Evolutionary conservation across 2,329 filamentous ascomycete species (phyloP).

Genomic region (Phialophora verrucosa): DNA sequence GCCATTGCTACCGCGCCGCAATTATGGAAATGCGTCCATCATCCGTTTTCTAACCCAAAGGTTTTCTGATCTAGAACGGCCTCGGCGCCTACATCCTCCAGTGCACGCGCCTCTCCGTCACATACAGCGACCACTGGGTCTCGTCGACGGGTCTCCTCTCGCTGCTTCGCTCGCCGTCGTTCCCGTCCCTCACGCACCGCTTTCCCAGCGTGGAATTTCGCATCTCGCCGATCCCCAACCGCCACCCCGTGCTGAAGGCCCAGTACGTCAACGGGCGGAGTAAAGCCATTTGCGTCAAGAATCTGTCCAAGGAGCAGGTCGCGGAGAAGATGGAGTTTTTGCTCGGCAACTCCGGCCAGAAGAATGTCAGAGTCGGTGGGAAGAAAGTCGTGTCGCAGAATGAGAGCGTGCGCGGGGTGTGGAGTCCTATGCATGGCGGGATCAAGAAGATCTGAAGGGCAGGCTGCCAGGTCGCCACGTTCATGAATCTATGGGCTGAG

Average conservation of each 20-base stretch:
- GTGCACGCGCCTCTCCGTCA: slow-evolving; percentile 93
- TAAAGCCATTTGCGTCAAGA: slow-evolving; percentile 87
- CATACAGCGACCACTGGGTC: slow-evolving; percentile 96
- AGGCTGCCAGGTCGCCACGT: neutral
- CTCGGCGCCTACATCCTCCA: slow-evolving; percentile 95
- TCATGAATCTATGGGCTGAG: neutral
- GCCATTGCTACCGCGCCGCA: slow-evolving; percentile 38
- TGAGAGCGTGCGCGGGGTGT: slow-evolving; percentile 69
- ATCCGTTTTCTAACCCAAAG: slow-evolving; percentile 1
- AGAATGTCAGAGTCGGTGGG: slow-evolving; percentile 57
- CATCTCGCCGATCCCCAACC: slow-evolving; percentile 85
- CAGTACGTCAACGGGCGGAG: slow-evolving; percentile 90
- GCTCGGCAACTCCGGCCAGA: slow-evolving; percentile 55
- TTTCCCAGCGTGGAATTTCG: slow-evolving; percentile 91
- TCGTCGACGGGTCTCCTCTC: slow-evolving; percentile 96
- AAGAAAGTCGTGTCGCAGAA: slow-evolving; percentile 67
- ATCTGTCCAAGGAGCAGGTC: slow-evolving; percentile 80
- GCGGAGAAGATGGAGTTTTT: slow-evolving; percentile 71
- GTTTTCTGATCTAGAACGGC: slow-evolving; percentile 73
- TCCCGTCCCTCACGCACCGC: slow-evolving; percentile 75
- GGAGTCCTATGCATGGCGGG: slow-evolving; percentile 67
- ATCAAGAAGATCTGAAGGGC: slow-evolving; percentile 55
- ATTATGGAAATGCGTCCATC: neutral
- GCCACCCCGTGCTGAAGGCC: slow-evolving; percentile 86
- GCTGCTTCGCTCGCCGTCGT: slow-evolving; percentile 49